These are phyloP conservation scores for Podospora conica DNA, from an alignment of 495 filamentous ascomycete species.

Conservation along the genomic window DNA sequence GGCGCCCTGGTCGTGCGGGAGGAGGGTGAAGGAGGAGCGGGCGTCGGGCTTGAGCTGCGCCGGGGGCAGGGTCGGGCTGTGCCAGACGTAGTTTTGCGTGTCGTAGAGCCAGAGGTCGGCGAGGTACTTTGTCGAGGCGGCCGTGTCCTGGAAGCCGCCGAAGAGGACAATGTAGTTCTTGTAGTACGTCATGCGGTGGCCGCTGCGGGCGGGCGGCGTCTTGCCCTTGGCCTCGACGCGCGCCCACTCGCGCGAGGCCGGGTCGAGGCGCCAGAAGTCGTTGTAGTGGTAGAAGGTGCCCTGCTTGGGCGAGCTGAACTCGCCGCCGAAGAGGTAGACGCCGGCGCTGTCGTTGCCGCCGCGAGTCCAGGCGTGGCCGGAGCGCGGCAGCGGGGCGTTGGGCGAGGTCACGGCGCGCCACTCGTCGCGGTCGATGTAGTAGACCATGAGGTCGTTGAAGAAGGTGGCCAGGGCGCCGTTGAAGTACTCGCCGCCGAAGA, in stretches of 20 bases:
- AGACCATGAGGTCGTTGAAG: conserved; percentile 75
- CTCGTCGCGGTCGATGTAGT: conserved; percentile 76
- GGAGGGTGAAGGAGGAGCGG: conserved; percentile 79
- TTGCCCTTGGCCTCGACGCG: conserved; percentile 83
- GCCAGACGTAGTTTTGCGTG: conserved; percentile 66
- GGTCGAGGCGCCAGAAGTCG: conserved; percentile 92
- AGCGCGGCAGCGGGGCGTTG: conserved; percentile 85
- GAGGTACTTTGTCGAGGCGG: conserved; percentile 86
- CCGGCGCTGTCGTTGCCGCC: conserved; percentile 73
- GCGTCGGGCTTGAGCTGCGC: conserved; percentile 83
- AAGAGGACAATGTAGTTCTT: conserved; percentile 53
- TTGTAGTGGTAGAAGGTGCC: conserved; percentile 99
- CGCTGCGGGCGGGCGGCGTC: conserved; percentile 80
- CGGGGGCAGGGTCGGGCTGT: conserved; percentile 60
- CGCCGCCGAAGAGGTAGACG: conserved; percentile 86
- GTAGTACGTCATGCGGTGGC: conserved; percentile 91
- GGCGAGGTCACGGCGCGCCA: conserved; percentile 86
- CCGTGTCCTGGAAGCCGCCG: conserved; percentile 84
- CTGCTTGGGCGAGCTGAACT: conserved; percentile 71
- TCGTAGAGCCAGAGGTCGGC: conserved; percentile 60
- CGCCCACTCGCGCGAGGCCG: conserved; percentile 77
- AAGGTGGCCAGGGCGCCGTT: conserved; percentile 59
- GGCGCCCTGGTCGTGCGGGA: conserved; percentile 84
- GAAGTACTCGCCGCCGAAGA: conserved; percentile 79
- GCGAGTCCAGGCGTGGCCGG: conserved; percentile 87